phyloP scores from a whole-genome alignment of 306 rosid species.

The Luffa aegyptiaca region DNA sequence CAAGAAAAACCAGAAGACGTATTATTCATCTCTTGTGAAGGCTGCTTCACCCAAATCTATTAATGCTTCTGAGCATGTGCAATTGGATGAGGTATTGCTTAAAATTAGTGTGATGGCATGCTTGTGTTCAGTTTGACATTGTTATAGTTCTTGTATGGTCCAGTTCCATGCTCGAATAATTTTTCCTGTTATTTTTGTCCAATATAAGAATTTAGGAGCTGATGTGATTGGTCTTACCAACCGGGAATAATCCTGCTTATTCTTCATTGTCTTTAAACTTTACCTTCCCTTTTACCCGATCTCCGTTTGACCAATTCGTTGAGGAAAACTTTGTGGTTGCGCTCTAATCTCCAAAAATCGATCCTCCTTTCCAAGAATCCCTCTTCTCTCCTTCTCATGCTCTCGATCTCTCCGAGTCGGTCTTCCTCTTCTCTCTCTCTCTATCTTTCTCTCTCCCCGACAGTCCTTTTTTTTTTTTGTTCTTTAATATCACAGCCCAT shows the following conservation, averaged over 20 bases:
- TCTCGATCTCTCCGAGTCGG: no score
- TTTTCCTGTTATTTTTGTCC: not conserved
- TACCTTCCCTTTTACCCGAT: not conserved
- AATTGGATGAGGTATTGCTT: slow-evolving; percentile 69
- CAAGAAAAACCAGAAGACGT: slow-evolving; percentile 62
- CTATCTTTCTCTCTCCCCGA: no score
- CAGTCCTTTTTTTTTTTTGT: no score
- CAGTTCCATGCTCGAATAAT: not conserved
- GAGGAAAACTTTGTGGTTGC: no score
- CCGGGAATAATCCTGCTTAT: not conserved
- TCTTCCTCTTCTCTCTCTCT: no score
- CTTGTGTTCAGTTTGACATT: not conserved
- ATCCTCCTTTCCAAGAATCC: no score
- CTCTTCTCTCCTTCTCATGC: no score
- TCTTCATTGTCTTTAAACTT: not conserved
- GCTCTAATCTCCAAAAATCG: no score
- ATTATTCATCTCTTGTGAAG: slow-evolving; percentile 85
- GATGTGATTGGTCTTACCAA: not conserved
- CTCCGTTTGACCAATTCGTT: no score
- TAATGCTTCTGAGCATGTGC: slow-evolving; percentile 61
- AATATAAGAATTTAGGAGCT: not conserved
- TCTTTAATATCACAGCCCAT: no score
- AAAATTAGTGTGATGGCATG: not conserved
- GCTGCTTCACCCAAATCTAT: slow-evolving; percentile 84
- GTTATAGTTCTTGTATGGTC: not conserved